Evolutionary conservation across 441 rosid species (phyloP).

Genomic region (Macaranga tanarius): DNA sequence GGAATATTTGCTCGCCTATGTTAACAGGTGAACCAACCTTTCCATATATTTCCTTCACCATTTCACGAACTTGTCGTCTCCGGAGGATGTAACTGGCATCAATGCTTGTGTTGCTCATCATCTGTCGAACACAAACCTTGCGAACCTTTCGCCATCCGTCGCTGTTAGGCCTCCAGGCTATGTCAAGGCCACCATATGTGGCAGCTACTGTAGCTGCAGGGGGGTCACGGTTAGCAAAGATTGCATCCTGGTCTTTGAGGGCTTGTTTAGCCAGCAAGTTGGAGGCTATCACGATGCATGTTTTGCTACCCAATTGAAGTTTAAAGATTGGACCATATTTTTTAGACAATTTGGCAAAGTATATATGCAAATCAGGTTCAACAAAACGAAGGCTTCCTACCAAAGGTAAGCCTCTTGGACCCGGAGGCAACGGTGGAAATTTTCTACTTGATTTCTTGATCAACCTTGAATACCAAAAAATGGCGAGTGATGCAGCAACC

Average conservation of each 20-base stretch:
- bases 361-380: not conserved
- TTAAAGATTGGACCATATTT: not conserved
- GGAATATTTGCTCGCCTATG: not conserved
- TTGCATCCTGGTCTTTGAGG: not conserved
- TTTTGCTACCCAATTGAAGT: not conserved
- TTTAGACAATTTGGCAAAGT: slow-evolving; percentile 6
- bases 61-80: not conserved
- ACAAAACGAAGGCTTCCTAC: not conserved
- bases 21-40: not conserved
- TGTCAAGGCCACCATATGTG: not conserved
- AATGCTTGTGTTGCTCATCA: not conserved
- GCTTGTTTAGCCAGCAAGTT: not conserved
- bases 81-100: not conserved
- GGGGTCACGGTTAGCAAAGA: slow-evolving; percentile 1
- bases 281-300: not conserved
- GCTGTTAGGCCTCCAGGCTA: not conserved
- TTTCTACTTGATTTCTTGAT: not conserved
- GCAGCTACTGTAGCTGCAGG: not conserved
- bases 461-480: slow-evolving; percentile 1
- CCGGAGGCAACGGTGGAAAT: not conserved
- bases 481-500: not conserved
- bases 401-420: not conserved
- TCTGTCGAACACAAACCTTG: not conserved
- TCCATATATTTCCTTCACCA: not conserved
- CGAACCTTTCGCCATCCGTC: not conserved